phyloP scores from a whole-genome alignment of 768 basidiomycete genomes.

The Podaxis sp. region DNA sequence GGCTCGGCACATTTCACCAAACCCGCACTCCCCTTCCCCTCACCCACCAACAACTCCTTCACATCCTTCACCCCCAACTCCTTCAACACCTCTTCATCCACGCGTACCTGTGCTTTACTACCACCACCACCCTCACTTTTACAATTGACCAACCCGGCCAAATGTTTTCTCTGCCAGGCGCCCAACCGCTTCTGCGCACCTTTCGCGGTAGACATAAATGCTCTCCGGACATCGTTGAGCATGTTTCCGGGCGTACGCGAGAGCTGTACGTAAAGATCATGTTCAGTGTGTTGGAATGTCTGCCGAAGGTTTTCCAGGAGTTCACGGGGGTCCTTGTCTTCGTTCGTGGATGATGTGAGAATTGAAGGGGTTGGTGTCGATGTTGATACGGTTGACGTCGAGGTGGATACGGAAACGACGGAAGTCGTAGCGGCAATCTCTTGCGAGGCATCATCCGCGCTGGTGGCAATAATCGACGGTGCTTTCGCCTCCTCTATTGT shows the following conservation, averaged over 20 bases:
- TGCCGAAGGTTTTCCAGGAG: constrained; percentile 52
- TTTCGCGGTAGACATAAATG: constrained; percentile 51
- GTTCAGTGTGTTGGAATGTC: constrained; percentile 60
- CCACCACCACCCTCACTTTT: not conserved
- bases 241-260: constrained; percentile 39
- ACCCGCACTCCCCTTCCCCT: not conserved
- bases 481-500: not conserved
- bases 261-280: constrained; percentile 56
- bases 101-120: not conserved
- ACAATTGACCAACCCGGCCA: constrained; percentile 20
- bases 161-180: constrained; percentile 69
- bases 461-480: not conserved
- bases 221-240: constrained; percentile 64
- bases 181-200: constrained; percentile 54
- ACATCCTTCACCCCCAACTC: constrained; percentile 14
- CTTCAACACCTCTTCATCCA: constrained; percentile 16
- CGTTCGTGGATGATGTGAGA: constrained; percentile 17
- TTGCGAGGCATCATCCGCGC: not conserved
- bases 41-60: not conserved
- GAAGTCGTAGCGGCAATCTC: not conserved
- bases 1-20: constrained; percentile 38
- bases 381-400: not conserved
- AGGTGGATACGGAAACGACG: not conserved
- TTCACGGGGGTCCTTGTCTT: constrained; percentile 32
- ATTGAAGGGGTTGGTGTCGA: constrained; percentile 17